Evolutionary conservation across 2,329 filamentous ascomycete species (phyloP).

Genomic region (Fusarium siculi): DNA sequence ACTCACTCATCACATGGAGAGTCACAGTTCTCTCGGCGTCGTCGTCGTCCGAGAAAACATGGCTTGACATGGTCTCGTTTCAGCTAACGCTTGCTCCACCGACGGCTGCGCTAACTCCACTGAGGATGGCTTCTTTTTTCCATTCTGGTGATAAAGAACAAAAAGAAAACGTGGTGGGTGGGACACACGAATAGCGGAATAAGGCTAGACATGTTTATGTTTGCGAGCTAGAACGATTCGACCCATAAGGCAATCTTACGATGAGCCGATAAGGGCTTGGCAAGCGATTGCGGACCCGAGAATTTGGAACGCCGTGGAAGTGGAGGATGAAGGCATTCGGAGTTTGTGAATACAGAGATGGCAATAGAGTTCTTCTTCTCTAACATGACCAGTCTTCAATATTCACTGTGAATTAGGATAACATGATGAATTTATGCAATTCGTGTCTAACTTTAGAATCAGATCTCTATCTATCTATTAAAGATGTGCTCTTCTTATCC

Average conservation of each 20-base stretch:
- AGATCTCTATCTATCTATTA: not conserved
- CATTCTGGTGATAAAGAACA: not conserved
- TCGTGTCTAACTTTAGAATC: not conserved
- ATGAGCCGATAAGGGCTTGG: not conserved
- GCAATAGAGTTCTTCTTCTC: not conserved
- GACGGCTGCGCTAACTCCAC: not conserved
- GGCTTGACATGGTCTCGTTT: slow-evolving; percentile 13
- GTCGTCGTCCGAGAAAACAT: not conserved
- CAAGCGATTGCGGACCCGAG: not conserved
- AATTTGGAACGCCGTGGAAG: not conserved
- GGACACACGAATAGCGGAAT: not conserved
- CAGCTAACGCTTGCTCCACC: not conserved
- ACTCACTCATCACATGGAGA: not conserved
- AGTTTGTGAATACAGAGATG: not conserved
- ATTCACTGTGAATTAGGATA: fast-evolving
- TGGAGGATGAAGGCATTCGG: not conserved
- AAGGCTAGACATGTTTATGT: slow-evolving; percentile 4
- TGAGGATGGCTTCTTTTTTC: not conserved
- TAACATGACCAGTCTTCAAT: too few species aligned
- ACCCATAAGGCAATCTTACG: slow-evolving; percentile 21
- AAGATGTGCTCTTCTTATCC: not conserved
- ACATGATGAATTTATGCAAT: not conserved
- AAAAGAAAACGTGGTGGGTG: not conserved
- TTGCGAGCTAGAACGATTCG: slow-evolving; percentile 8
- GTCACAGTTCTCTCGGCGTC: not conserved